Evolutionary conservation across 805 yeast genomes (phyloP).

Genomic region (Starmerella geochares): DNA sequence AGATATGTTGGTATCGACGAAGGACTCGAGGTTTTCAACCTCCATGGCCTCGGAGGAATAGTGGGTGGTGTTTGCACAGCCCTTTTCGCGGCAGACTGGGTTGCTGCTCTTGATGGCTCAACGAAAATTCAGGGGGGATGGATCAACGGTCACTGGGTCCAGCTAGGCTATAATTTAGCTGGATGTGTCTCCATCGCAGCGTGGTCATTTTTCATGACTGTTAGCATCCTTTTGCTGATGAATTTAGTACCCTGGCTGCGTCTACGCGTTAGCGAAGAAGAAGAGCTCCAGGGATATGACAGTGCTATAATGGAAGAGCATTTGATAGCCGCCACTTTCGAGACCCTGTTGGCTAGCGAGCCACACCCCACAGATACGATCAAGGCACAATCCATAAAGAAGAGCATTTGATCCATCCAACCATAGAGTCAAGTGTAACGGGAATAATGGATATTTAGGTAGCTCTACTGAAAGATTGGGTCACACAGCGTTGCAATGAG

Average conservation of each 20-base stretch:
- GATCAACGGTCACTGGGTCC: conserved; percentile 17
- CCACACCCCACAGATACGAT: background rate
- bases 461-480: too few species aligned
- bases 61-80: conserved; percentile 4
- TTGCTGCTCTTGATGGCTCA: conserved; percentile 15
- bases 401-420: background rate
- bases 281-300: conserved; percentile 13
- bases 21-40: conserved; percentile 53
- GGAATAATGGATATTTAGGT: too few species aligned
- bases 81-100: conserved; percentile 39
- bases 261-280: conserved; percentile 10
- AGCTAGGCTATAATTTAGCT: conserved; percentile 16
- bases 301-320: conserved; percentile 14
- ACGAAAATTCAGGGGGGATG: conserved; percentile 16
- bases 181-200: conserved; percentile 15
- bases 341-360: background rate
- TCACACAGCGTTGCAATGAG: too few species aligned
- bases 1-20: conserved; percentile 66
- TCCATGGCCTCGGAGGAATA: conserved; percentile 3
- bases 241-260: conserved; percentile 13
- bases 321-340: background rate
- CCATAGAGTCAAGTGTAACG: background rate
- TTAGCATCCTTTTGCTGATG: conserved; percentile 6
- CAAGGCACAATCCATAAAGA: background rate
- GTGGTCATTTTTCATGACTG: conserved; percentile 15